A percentile compares a stretch with the other conserved stretches of the same genome.
Conservation (phyloP, 2,329 filamentous ascomycete genomes). For the Calonectria leucothoes region DNA sequence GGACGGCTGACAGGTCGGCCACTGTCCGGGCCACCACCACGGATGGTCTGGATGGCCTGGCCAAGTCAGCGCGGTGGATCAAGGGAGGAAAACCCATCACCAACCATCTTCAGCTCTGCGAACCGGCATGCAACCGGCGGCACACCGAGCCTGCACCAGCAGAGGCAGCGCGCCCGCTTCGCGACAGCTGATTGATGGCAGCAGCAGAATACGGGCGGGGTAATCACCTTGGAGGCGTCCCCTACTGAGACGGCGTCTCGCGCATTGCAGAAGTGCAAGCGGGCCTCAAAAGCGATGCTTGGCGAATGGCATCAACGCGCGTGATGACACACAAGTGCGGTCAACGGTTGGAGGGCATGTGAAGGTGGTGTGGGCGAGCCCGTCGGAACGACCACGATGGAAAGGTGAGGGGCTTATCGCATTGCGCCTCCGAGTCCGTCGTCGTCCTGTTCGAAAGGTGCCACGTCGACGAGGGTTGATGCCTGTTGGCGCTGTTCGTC, state of each 20-base stretch:
- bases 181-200: constrained; percentile 37
- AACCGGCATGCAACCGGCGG: constrained; percentile 39
- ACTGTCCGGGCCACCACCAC: constrained; percentile 28
- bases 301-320: constrained; percentile 33
- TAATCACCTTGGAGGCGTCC: constrained; percentile 20
- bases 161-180: constrained; percentile 28
- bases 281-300: constrained; percentile 28
- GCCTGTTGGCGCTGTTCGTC: constrained; percentile 12
- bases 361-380: not conserved
- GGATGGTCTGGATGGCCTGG: constrained; percentile 25
- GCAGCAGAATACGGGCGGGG: constrained; percentile 26
- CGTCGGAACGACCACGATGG: not conserved
- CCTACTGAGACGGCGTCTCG: constrained; percentile 21
- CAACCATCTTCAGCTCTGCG: constrained; percentile 37
- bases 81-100: constrained; percentile 31
- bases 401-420: not conserved
- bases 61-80: constrained; percentile 42
- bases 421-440: constrained; percentile 24
- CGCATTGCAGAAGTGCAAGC: constrained; percentile 22
- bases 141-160: constrained; percentile 40
- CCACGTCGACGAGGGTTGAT: constrained; percentile 24
- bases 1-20: constrained; percentile 28
- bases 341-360: constrained; percentile 16
- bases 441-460: constrained; percentile 10
- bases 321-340: constrained; percentile 27